Percentiles rank a stretch among this genome's conserved stretches.
Evolutionary conservation across 805 yeast genomes (phyloP).

Genomic region (Pichia cephalocereana): DNA sequence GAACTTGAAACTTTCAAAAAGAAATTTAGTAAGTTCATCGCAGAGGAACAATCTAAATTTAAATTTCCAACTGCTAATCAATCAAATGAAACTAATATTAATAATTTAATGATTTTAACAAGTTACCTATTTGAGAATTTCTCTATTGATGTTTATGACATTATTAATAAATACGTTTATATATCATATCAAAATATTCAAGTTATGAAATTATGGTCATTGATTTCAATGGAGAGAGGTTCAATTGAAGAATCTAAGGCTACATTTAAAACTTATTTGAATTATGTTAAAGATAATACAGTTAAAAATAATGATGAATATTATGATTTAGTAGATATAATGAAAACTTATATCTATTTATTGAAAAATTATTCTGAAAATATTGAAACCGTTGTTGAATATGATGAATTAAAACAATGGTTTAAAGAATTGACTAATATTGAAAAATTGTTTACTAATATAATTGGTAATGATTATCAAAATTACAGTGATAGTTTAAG

Average conservation of each 20-base stretch:
- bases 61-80: constrained; percentile 38
- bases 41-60: constrained; percentile 16
- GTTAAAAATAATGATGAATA: constrained; percentile 27
- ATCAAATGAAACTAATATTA: constrained; percentile 22
- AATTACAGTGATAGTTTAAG: constrained; percentile 16
- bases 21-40: constrained; percentile 6
- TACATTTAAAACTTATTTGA: constrained; percentile 32
- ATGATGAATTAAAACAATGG: constrained; percentile 15
- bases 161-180: constrained; percentile 27
- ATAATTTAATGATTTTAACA: constrained; percentile 19
- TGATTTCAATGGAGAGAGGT: constrained; percentile 17
- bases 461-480: constrained; percentile 3
- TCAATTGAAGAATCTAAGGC: constrained; percentile 18
- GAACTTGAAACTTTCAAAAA: background rate
- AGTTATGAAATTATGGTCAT: constrained; percentile 28
- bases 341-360: constrained; percentile 16
- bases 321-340: constrained; percentile 28
- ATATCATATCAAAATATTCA: constrained; percentile 39
- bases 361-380: constrained; percentile 10
- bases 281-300: constrained; percentile 31
- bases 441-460: constrained; percentile 5
- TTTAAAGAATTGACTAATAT: constrained; percentile 6
- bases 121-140: background rate
- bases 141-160: constrained; percentile 16
- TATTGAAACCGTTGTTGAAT: constrained; percentile 7